phyloP scores from a whole-genome alignment of 2,329 filamentous ascomycete species.

The Alternaria tenuissima region DNA sequence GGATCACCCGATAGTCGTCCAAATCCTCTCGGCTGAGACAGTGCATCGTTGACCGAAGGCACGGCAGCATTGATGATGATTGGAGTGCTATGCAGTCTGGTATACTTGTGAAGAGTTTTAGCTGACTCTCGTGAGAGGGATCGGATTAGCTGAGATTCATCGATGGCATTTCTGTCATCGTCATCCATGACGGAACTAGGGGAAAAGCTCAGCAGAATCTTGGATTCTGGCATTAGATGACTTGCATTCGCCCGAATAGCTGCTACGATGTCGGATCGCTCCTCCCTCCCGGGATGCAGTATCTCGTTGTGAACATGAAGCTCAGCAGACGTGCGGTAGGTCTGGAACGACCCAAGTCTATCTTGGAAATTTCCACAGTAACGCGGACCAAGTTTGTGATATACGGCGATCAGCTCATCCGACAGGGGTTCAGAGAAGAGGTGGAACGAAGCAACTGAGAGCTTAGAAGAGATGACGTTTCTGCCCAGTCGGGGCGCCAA shows the following conservation, averaged over 20 bases:
- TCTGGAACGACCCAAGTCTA: constrained; percentile 93
- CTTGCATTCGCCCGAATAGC: constrained; percentile 89
- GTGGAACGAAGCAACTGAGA: constrained; percentile 90
- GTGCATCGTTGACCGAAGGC: constrained; percentile 85
- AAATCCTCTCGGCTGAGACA: constrained; percentile 82
- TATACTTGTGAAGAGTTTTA: constrained; percentile 72
- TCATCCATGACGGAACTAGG: constrained; percentile 82
- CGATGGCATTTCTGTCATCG: constrained; percentile 74
- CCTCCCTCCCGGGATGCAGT: constrained; percentile 86
- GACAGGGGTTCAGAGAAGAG: constrained; percentile 87
- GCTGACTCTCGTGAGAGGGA: constrained; percentile 77
- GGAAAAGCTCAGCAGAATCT: constrained; percentile 82
- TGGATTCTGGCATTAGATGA: constrained; percentile 79
- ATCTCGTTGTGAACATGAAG: constrained; percentile 92
- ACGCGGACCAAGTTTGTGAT: constrained; percentile 85
- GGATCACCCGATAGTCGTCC: constrained; percentile 84
- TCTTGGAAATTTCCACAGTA: constrained; percentile 98
- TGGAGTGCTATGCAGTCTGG: constrained; percentile 75
- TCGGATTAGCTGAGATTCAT: constrained; percentile 78
- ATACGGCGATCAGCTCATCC: constrained; percentile 90
- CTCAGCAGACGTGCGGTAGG: constrained; percentile 90
- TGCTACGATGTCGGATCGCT: constrained; percentile 87
- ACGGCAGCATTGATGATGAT: constrained; percentile 89
- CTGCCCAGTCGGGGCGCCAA: constrained; percentile 78
- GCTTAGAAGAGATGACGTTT: constrained; percentile 77